Evolutionary conservation across 129 eudicot species (phyloP).

Genomic region (Saposhnikovia divaricata): DNA sequence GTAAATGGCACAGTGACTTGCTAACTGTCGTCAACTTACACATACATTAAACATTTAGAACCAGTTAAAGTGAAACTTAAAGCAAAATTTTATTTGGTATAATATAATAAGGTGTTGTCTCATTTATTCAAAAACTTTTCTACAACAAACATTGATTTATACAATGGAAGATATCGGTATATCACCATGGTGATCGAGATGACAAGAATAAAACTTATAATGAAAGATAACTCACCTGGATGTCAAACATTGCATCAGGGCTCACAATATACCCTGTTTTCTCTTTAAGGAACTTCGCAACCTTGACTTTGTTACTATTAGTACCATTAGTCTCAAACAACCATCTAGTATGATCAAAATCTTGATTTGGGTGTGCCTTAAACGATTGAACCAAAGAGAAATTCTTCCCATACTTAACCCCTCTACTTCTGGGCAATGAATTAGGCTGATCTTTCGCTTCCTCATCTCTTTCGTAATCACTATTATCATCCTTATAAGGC

Average conservation of each 20-base stretch:
- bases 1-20: background rate
- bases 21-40: background rate
- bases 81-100: background rate
- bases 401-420: no score
- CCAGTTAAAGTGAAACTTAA: constrained; percentile 1
- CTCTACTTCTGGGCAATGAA: no score
- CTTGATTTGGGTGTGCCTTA: no score
- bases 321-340: no score
- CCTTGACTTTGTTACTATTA: constrained; percentile 71
- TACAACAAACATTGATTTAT: background rate
- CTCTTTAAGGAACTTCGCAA: constrained; percentile 58
- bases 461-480: no score
- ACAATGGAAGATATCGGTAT: background rate
- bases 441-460: no score
- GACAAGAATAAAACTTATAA: background rate
- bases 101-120: background rate
- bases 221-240: constrained; percentile 53
- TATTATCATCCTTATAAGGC: no score
- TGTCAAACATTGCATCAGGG: constrained; percentile 95
- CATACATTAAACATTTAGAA: background rate
- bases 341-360: no score
- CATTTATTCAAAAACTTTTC: background rate
- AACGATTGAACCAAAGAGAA: no score
- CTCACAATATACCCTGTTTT: constrained; percentile 83
- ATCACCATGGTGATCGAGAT: constrained; percentile 1